Evolutionary conservation across 2,329 filamentous ascomycete genomes (phyloP).

Genomic region (Ceratocystis albifundus): DNA sequence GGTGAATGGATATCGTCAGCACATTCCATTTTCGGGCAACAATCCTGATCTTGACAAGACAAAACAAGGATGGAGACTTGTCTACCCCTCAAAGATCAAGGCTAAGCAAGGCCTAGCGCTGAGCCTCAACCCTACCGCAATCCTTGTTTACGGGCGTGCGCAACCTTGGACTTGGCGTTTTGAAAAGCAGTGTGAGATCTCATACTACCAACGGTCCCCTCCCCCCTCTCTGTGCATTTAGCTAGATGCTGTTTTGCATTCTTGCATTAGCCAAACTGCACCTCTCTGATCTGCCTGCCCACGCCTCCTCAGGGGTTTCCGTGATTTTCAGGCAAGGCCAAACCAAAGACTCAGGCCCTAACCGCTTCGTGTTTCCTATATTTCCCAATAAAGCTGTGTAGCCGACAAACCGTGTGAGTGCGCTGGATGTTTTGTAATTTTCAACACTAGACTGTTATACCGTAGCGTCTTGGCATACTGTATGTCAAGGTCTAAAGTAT

Average conservation of each 20-base stretch:
- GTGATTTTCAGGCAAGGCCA: background rate
- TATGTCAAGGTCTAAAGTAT: background rate
- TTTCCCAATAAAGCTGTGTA: background rate
- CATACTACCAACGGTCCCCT: background rate
- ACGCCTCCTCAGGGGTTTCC: constrained; percentile 4
- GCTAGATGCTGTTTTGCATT: background rate
- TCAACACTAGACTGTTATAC: background rate
- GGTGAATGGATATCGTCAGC: constrained; percentile 1
- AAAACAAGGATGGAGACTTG: background rate
- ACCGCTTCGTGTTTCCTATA: constrained; percentile 12
- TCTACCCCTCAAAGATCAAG: background rate
- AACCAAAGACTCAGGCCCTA: background rate
- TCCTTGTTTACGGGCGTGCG: constrained; percentile 4
- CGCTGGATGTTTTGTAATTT: background rate
- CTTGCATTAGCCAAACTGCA: too few species aligned
- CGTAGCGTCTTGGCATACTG: background rate
- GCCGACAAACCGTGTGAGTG: background rate
- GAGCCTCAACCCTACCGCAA: constrained; percentile 16
- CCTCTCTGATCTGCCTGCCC: background rate
- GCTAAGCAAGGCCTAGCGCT: background rate
- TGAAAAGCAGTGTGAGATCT: background rate
- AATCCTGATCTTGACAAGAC: constrained; percentile 12
- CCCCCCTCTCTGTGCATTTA: background rate
- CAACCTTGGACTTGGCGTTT: constrained; percentile 17
- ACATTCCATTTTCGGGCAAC: constrained; percentile 21